Evolutionary conservation across 371 early-diverging fungal genomes (phyloP).

Genomic region (Zancudomyces culisetae): DNA sequence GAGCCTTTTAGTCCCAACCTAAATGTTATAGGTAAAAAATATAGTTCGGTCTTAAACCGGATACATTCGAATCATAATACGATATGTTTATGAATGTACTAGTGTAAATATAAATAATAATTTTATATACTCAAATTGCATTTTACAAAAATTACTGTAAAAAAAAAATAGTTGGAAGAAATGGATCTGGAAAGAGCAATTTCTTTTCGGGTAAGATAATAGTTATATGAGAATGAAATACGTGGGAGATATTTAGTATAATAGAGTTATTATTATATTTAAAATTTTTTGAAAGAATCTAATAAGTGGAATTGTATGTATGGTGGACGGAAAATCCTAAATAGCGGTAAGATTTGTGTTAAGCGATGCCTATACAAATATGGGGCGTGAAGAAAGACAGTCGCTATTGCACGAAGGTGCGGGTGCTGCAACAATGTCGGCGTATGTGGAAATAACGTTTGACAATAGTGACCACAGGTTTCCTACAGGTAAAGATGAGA

Average conservation of each 20-base stretch:
- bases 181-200: slow-evolving; percentile 98
- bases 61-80: too few relatives aligned
- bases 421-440: slow-evolving; percentile 83
- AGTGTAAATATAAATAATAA: too few relatives aligned
- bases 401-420: slow-evolving; percentile 85
- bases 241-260: background rate
- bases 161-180: slow-evolving; percentile 96
- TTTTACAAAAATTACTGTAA: too few relatives aligned
- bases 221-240: too few relatives aligned
- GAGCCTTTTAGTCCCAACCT: slow-evolving; percentile 83
- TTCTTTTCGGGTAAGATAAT: slow-evolving; percentile 63
- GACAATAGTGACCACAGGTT: slow-evolving; percentile 91
- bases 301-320: background rate
- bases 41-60: too few relatives aligned
- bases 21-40: slow-evolving; percentile 89
- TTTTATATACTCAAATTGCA: too few relatives aligned
- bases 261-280: background rate
- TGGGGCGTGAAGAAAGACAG: slow-evolving; percentile 86
- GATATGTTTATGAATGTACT: too few relatives aligned
- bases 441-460: slow-evolving; percentile 93
- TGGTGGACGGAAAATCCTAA: background rate
- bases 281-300: slow-evolving; percentile 7
- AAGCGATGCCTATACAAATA: slow-evolving; percentile 81
- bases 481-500: slow-evolving; percentile 83
- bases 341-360: slow-evolving; percentile 89